phyloP scores from a whole-genome alignment of 805 yeast species.

The Priceomyces melissophilus region DNA sequence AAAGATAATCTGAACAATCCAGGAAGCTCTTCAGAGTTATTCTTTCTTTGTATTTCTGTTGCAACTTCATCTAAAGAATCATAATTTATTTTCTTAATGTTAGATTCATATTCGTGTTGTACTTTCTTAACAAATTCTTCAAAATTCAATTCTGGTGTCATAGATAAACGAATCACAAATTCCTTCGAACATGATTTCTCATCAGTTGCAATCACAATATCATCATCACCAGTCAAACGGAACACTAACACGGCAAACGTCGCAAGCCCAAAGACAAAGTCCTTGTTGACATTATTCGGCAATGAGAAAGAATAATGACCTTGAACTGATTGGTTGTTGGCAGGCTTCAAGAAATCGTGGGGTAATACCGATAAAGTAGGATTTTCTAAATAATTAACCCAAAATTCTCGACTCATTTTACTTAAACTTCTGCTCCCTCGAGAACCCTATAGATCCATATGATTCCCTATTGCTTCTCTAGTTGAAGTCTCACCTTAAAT shows the following conservation, averaged over 20 bases:
- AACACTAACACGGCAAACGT: slow-evolving; percentile 67
- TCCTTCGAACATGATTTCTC: slow-evolving; percentile 28
- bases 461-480: too few species aligned
- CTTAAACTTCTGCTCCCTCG: background rate
- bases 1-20: slow-evolving; percentile 60
- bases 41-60: slow-evolving; percentile 43
- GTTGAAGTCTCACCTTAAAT: background rate
- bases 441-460: too few species aligned
- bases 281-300: slow-evolving; percentile 5
- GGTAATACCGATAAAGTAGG: slow-evolving; percentile 89
- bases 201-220: slow-evolving; percentile 80
- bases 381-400: slow-evolving; percentile 65
- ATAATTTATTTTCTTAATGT: slow-evolving; percentile 39
- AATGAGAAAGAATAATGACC: slow-evolving; percentile 38
- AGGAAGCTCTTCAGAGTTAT: slow-evolving; percentile 56
- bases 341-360: slow-evolving; percentile 78
- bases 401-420: slow-evolving; percentile 26
- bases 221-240: slow-evolving; percentile 92
- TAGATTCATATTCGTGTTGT: slow-evolving; percentile 34
- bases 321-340: slow-evolving; percentile 63
- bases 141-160: slow-evolving; percentile 57
- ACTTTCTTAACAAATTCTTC: slow-evolving; percentile 48
- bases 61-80: slow-evolving; percentile 54
- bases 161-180: slow-evolving; percentile 59
- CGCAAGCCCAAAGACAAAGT: slow-evolving; percentile 57